Percentiles rank a stretch among this genome's conserved stretches.
These are phyloP conservation scores for Trifolium pratense DNA, from an alignment of 306 rosid genomes.

Conservation along the genomic window DNA sequence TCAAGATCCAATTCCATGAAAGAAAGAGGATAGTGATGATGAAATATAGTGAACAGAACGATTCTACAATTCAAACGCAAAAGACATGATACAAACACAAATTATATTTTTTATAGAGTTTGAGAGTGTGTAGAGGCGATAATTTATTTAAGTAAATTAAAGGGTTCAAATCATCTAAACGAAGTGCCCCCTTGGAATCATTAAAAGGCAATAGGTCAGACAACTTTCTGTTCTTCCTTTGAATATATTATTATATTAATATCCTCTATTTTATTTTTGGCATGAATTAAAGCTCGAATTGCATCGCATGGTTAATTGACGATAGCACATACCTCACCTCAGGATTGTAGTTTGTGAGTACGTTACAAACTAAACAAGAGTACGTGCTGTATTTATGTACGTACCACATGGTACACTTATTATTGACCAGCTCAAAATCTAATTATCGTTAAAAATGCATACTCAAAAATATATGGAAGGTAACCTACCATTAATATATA, in stretches of 20 bases:
- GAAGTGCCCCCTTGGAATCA: slow-evolving; percentile 31
- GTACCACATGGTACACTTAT: not conserved
- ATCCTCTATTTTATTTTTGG: slow-evolving; percentile 9
- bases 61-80: no score
- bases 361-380: not conserved
- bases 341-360: not conserved
- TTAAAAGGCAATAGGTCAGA: slow-evolving; percentile 26
- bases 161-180: no score
- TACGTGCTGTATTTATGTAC: not conserved
- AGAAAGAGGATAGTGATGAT: no score
- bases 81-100: no score
- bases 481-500: no score
- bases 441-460: slow-evolving; percentile 19
- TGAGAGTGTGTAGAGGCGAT: no score
- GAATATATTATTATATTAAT: not conserved
- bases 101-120: no score
- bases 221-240: slow-evolving; percentile 24
- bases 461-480: slow-evolving; percentile 24
- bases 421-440: slow-evolving; percentile 40
- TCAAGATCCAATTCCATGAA: no score
- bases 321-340: not conserved
- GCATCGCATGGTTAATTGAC: slow-evolving; percentile 28
- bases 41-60: no score
- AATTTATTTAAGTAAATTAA: no score
- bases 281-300: slow-evolving; percentile 23